Evolutionary conservation across 176 grass and related monocot species (phyloP).

Genomic region (Hordeum vulgare): MorexV3_pseudomolecules_assembly NC_058520.1:561676610-561677109

Average conservation of each 20-base stretch:
- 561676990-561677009: too few species aligned
- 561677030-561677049: too few species aligned
- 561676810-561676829: neutral
- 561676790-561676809: neutral
- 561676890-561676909: neutral
- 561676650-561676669: neutral
- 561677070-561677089: too few species aligned
- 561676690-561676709: neutral
- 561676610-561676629: conserved; percentile 18
- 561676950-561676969: neutral
- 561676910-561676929: neutral
- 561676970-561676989: too few species aligned
- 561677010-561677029: too few species aligned
- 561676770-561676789: neutral
- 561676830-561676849: neutral
- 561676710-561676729: conserved; percentile 4
- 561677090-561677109: too few species aligned
- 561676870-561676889: neutral
- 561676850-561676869: neutral
- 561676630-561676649: neutral
- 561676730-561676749: neutral
- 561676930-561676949: neutral
- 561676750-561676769: neutral
- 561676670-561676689: neutral
- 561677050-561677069: too few species aligned